A percentile compares a stretch with the other conserved stretches of the same genome.
These are phyloP conservation scores for Trypanosoma theileri DNA, from an alignment of 208 protist species.

Conservation along the genomic window DNA sequence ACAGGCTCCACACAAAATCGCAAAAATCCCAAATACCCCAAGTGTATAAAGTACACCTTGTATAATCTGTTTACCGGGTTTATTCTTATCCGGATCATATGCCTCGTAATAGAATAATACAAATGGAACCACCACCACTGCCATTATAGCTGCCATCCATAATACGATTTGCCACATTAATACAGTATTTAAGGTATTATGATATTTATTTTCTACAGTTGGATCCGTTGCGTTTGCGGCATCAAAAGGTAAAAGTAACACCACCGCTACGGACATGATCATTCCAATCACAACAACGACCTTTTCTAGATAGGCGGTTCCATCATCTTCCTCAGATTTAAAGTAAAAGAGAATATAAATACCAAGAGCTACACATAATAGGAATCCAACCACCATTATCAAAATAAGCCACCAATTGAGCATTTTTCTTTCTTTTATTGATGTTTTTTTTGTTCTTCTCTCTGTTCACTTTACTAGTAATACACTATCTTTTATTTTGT, in stretches of 20 bases:
- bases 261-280: conserved; percentile 34
- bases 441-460: too few relatives aligned
- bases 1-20: conserved; percentile 53
- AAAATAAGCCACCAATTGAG: conserved; percentile 89
- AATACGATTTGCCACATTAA: conserved; percentile 90
- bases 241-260: conserved; percentile 75
- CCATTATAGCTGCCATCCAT: conserved; percentile 65
- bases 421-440: conserved; percentile 31
- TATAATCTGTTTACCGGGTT: conserved; percentile 39
- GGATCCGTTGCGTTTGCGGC: conserved; percentile 81
- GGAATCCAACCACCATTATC: conserved; percentile 49
- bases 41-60: conserved; percentile 39
- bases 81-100: conserved; percentile 82
- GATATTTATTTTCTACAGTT: conserved; percentile 46
- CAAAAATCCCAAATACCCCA: conserved; percentile 56
- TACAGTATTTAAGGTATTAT: conserved; percentile 74
- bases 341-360: conserved; percentile 79
- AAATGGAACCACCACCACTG: conserved; percentile 89
- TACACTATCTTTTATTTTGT: too few relatives aligned
- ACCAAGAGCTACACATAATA: conserved; percentile 55
- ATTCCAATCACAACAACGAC: conserved; percentile 77
- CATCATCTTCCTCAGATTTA: conserved; percentile 65
- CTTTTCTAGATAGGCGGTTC: conserved; percentile 54
- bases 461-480: background rate
- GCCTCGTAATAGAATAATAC: conserved; percentile 94